Conservation (phyloP, 371 early-diverging fungal species). For the Circinella minor region DNA sequence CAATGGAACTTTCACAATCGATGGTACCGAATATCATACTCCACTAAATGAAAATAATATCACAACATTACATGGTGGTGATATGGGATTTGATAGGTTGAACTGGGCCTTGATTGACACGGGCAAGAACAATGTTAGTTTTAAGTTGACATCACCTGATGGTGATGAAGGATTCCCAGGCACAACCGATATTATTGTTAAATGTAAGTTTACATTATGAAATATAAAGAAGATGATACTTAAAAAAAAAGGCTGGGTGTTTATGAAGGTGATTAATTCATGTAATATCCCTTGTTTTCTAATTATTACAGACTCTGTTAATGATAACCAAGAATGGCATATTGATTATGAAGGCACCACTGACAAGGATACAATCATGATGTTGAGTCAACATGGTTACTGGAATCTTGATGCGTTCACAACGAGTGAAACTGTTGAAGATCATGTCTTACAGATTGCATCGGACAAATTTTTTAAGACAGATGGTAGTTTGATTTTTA, state of each 20-base stretch:
- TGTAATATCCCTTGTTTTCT: background rate
- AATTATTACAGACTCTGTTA: slow-evolving; percentile 15
- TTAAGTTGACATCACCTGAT: slow-evolving; percentile 15
- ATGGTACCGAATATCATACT: slow-evolving; percentile 21
- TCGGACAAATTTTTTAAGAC: slow-evolving; percentile 25
- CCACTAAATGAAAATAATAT: slow-evolving; percentile 29
- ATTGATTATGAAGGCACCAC: slow-evolving; percentile 22
- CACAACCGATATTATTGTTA: slow-evolving; percentile 19
- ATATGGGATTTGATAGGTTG: slow-evolving; percentile 24
- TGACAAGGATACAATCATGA: slow-evolving; percentile 27
- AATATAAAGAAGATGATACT: too few relatives aligned
- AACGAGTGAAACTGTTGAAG: slow-evolving; percentile 24
- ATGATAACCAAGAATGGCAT: slow-evolving; percentile 26
- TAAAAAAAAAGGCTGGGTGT: too few relatives aligned
- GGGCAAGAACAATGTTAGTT: slow-evolving; percentile 21
- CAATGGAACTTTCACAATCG: slow-evolving; percentile 26
- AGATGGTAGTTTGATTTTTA: slow-evolving; percentile 20
- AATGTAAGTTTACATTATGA: slow-evolving; percentile 16
- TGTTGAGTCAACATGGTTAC: slow-evolving; percentile 27
- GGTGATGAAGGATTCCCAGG: slow-evolving; percentile 35
- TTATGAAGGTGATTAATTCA: too few relatives aligned
- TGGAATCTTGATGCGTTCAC: slow-evolving; percentile 30
- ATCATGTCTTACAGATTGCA: slow-evolving; percentile 30
- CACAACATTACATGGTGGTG: slow-evolving; percentile 29
- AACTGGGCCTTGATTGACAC: slow-evolving; percentile 31